Evolutionary conservation across 2,329 filamentous ascomycete genomes (phyloP).

Genomic region (Neoascochyta sp.): DNA sequence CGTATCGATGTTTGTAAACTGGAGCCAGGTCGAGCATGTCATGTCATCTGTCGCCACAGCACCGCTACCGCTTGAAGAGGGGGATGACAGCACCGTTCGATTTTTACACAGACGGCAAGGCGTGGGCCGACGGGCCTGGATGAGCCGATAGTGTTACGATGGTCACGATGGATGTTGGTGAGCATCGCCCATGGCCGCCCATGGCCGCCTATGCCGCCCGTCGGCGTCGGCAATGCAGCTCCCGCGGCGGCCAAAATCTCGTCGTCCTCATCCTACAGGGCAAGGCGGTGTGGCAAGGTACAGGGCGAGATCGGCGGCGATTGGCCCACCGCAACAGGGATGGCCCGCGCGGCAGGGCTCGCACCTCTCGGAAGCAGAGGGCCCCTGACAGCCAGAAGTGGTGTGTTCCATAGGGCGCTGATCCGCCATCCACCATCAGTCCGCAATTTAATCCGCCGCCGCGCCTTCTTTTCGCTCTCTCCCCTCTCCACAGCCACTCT

Average conservation of each 20-base stretch:
- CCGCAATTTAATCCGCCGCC: slow-evolving; percentile 32
- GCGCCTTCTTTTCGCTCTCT: slow-evolving; percentile 12
- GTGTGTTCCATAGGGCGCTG: slow-evolving; percentile 15
- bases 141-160: slow-evolving; percentile 25
- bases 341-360: slow-evolving; percentile 6
- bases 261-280: slow-evolving; percentile 13
- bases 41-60: no score
- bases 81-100: no score
- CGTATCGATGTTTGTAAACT: no score
- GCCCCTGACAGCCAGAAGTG: slow-evolving; percentile 27
- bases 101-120: no score
- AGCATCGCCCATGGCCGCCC: slow-evolving; percentile 10
- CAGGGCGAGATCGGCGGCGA: slow-evolving; percentile 6
- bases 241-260: slow-evolving; percentile 18
- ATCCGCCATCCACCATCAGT: slow-evolving; percentile 23
- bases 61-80: no score
- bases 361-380: slow-evolving; percentile 18
- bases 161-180: slow-evolving; percentile 4
- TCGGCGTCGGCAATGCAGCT: slow-evolving; percentile 13
- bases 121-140: slow-evolving; percentile 2
- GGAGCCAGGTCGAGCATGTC: no score
- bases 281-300: slow-evolving; percentile 18
- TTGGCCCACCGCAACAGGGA: slow-evolving; percentile 9
- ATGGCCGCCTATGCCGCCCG: no score
- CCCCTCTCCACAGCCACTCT: slow-evolving; percentile 15